These are phyloP conservation scores for Calocybe gangraenosa DNA, from an alignment of 768 basidiomycete species.

Conservation along the genomic window DNA sequence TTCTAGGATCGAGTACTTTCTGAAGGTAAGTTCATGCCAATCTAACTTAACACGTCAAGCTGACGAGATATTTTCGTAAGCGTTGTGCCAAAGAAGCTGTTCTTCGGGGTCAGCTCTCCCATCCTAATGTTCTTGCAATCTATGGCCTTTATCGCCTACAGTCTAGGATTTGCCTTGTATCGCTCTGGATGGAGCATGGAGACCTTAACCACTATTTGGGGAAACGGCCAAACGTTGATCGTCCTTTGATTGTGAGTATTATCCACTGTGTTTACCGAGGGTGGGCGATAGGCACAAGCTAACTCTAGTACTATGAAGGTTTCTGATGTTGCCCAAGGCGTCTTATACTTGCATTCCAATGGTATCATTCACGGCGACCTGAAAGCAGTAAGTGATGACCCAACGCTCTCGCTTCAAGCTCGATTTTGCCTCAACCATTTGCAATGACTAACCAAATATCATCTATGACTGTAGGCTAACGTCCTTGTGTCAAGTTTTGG, in stretches of 20 bases:
- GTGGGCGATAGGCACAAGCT: too few species aligned
- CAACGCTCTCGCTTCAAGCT: not conserved
- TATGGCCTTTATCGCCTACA: not conserved
- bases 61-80: not conserved
- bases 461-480: not conserved
- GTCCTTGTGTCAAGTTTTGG: not conserved
- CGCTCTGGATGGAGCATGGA: not conserved
- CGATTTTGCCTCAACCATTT: not conserved
- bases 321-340: not conserved
- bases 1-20: not conserved
- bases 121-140: not conserved
- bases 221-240: not conserved
- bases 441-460: not conserved
- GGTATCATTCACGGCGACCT: too few species aligned
- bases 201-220: not conserved
- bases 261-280: not conserved
- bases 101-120: not conserved
- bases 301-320: too few species aligned
- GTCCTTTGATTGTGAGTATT: not conserved
- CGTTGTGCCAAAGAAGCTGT: not conserved
- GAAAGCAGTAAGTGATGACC: not conserved
- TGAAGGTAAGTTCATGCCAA: not conserved
- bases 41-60: not conserved
- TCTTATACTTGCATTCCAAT: not conserved
- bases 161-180: not conserved